Evolutionary conservation across 768 basidiomycete genomes (phyloP).

Genomic region (Imleria badia): DNA sequence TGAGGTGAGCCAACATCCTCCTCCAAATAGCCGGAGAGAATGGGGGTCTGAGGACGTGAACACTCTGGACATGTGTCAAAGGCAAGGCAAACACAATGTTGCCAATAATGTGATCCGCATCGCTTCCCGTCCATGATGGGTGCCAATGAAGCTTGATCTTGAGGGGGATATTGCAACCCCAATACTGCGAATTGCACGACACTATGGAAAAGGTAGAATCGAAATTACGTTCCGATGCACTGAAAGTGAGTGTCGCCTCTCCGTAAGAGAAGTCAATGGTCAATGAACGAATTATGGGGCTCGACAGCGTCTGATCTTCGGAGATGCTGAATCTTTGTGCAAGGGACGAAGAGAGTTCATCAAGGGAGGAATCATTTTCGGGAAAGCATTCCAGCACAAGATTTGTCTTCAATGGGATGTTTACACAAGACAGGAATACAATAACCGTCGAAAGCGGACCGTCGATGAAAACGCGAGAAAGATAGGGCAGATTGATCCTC

Average conservation of each 20-base stretch:
- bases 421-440: too few species aligned
- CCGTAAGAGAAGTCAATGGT: not conserved
- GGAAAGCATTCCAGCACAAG: too few species aligned
- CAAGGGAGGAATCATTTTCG: too few species aligned
- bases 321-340: not conserved
- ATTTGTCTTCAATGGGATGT: too few species aligned
- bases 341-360: not conserved
- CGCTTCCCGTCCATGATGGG: rapidly evolving
- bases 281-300: not conserved
- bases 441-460: too few species aligned
- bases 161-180: not conserved
- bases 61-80: not conserved
- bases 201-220: too few species aligned
- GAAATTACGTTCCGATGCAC: not conserved
- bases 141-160: too few species aligned
- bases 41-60: not conserved
- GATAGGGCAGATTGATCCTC: not conserved
- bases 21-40: too few species aligned
- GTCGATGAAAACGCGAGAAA: too few species aligned
- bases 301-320: too few species aligned
- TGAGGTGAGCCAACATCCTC: not conserved
- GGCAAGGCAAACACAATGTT: not conserved
- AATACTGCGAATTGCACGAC: too few species aligned
- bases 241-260: not conserved
- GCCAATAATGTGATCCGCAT: not conserved